Evolutionary conservation across 2,329 filamentous ascomycete genomes (phyloP).

Genomic region (Diaporthe batatas): DNA sequence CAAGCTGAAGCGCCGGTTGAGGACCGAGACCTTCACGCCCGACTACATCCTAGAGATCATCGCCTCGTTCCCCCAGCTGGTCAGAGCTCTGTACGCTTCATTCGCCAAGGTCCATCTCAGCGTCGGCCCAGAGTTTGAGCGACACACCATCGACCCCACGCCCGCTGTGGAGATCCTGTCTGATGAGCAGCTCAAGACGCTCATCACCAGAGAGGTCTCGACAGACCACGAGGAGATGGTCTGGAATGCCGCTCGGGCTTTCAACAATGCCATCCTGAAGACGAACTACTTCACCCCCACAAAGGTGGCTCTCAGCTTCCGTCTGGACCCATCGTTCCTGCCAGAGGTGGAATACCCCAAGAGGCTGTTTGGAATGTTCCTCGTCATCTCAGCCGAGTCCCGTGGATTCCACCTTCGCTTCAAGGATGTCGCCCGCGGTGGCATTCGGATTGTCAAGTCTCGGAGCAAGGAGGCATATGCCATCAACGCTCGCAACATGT

Average conservation of each 20-base stretch:
- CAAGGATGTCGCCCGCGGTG: conserved; percentile 95
- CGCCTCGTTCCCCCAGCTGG: conserved; percentile 86
- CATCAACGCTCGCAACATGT: conserved; percentile 96
- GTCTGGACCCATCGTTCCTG: conserved; percentile 88
- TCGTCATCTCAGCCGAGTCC: conserved; percentile 96
- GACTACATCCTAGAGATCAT: conserved; percentile 99
- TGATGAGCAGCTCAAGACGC: conserved; percentile 78
- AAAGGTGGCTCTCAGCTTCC: conserved; percentile 98
- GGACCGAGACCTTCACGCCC: conserved; percentile 96
- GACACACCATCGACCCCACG: conserved; percentile 66
- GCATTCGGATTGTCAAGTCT: conserved; percentile 98
- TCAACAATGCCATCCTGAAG: conserved; percentile 94
- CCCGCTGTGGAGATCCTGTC: conserved; percentile 78
- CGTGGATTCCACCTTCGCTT: conserved; percentile 98
- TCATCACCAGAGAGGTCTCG: conserved; percentile 82
- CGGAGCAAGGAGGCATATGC: conserved; percentile 94
- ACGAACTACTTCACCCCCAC: conserved; percentile 98
- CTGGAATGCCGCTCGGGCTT: conserved; percentile 95
- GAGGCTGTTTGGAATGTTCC: conserved; percentile 96
- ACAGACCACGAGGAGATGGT: conserved; percentile 99
- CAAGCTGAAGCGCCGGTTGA: conserved; percentile 94
- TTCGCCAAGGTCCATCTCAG: conserved; percentile 89
- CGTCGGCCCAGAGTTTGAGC: conserved; percentile 64
- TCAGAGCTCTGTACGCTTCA: conserved; percentile 88
- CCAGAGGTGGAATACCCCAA: conserved; percentile 94